Percentiles rank a stretch among this genome's conserved stretches.
phyloP scores from a whole-genome alignment of 176 grass and related monocot genomes.

The Ensete glaucum region DNA sequence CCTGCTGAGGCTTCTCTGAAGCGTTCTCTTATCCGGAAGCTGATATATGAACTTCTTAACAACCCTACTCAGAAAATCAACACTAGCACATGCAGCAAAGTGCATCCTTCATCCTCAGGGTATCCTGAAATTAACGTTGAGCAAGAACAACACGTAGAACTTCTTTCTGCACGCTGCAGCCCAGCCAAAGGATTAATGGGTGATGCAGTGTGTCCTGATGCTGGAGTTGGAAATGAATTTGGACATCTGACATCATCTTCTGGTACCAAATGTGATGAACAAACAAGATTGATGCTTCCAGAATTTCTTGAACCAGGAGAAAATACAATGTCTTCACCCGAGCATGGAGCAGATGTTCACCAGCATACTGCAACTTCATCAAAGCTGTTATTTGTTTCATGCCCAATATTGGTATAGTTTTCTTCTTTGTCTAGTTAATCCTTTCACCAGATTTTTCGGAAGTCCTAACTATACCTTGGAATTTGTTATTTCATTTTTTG shows the following conservation, averaged over 20 bases:
- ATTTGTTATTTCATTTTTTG: neutral
- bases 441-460: neutral
- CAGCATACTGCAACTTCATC: neutral
- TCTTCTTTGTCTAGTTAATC: neutral
- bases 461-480: neutral
- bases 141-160: conserved; percentile 32
- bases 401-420: conserved; percentile 5
- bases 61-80: conserved; percentile 25
- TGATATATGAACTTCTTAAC: conserved; percentile 52
- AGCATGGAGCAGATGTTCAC: neutral
- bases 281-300: conserved; percentile 19
- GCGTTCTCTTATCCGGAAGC: conserved; percentile 58
- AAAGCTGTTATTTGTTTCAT: neutral
- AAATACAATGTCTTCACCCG: neutral
- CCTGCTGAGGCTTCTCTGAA: conserved; percentile 88
- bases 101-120: conserved; percentile 26
- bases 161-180: conserved; percentile 30
- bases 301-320: conserved; percentile 4
- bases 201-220: conserved; percentile 23
- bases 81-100: conserved; percentile 17
- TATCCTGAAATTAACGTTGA: conserved; percentile 35
- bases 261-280: conserved; percentile 33
- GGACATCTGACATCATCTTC: conserved; percentile 24
- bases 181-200: conserved; percentile 20
- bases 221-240: conserved; percentile 16